Base-by-base conservation (phyloP, 352 stramenopile genomes). In the Globisporangium middletonii region DNA sequence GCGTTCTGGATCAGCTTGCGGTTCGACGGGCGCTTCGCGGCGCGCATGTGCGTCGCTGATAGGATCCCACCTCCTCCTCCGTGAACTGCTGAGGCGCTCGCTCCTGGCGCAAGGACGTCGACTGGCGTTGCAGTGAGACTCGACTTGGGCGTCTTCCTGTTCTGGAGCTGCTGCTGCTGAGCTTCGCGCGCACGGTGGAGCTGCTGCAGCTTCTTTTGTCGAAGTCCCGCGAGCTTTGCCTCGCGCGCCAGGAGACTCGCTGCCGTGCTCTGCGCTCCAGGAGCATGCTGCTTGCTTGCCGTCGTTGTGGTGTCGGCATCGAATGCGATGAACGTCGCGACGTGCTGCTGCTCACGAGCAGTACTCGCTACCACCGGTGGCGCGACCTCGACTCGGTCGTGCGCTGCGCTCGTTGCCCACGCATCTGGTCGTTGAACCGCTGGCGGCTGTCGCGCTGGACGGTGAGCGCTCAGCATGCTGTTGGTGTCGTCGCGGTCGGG, bases 1-100 rank as follows among this genome's bases (percentile, higher is more conserved):
- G 83, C 83, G 33, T 94, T 92, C 53, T 92, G 81, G 27, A 94
- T 75, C 11, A 91, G 59, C 53, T 86, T 72, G 5, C 77, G 73
- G 45, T 92, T 93, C 8, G 79, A 89, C 16, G 77, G 66, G 3
- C 64, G 64, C 38, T 84, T 83, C 0, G 62, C 64, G 26, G 41
- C 42, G 51, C 44, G 37, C 37, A 60, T 26, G 33, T 54, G 30
- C 8, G 55, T 33, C 8, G 16, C 23, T 3, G 33, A 7, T n/a
- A n/a, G 11, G 1, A 5, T 46, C 33, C 33, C 33, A 38, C 35
- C 35, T 37, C 19, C 18, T 13, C 35, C 35, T 37, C 19, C 18
- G 8, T 18, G 19, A 15, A 27, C 38, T n/a, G 27, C 6, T 66
- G 63, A 9, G 50, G 13, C 26, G n/a, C 8, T 27, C 8, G 42